Evolutionary conservation across 257 asterid species (phyloP), one percentile per base, ranked within the genome.

Genomic region (Solanum habrochaites): DNA sequence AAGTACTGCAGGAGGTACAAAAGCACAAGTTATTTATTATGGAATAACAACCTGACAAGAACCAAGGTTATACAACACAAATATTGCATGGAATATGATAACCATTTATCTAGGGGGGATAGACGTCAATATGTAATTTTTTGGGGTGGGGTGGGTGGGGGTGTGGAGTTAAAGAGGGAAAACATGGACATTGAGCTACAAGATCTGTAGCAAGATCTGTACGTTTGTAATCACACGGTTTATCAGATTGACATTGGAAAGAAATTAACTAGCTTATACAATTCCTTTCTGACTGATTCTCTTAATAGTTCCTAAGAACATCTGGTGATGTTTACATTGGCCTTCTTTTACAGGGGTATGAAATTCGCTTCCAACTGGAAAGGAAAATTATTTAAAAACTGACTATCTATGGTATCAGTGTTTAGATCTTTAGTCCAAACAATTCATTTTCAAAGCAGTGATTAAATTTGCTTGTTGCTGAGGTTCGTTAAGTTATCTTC

Each of bases 321-420:
- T 81, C 56, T 70, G 60, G 69, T 58, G n/a, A 73, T 14, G 31
- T 43, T n/a, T 40, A 85, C 16, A 66, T 83, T 87, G 87, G 85
- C 71, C n/a, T 85, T 75, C 71, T 37, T 87, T 56, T 92, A 58
- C 95, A 96, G 98, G 99, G 96, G 75, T n/a, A 96, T 95, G 99
- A 96, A 96, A 87, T 89, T 96, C n/a, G 88, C 90, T 96, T 89
- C 99, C 98, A 43, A 91, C 97, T 81, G 98, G 96, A 86, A 91
- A 98, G 90, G 95, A 93, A 91, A 96, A 81, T 88, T 95, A 72
- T 93, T 96, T 96, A 96, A n/a, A n/a, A n/a, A 87, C 93, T 95
- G 90, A 92, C 96, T 66, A 60, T 96, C 82, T 96, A 95, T 87
- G 98, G 98, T n/a, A 81, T 90, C 97, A 82, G 96, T 95, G 89